These are phyloP conservation scores for Phytopythium litorale DNA, from an alignment of 352 stramenopile genomes.

Conservation along the genomic window DNA sequence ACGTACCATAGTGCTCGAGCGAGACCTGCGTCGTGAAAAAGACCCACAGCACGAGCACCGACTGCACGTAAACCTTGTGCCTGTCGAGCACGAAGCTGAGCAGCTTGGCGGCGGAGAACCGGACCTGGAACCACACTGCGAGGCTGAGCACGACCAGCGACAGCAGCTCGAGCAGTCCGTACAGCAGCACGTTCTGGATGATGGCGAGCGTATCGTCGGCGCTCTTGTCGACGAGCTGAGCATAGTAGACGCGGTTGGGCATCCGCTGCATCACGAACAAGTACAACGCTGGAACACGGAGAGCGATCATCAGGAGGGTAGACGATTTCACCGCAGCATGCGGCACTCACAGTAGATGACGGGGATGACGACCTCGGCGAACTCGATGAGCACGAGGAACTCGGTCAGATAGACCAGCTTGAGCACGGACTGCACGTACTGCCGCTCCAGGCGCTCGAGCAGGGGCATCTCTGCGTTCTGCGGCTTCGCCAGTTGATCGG, in stretches of 20 bases:
- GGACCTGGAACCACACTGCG: not conserved
- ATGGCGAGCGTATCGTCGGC: not conserved
- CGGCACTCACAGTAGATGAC: conserved; percentile 1
- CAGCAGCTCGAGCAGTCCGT: not conserved
- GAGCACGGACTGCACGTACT: conserved; percentile 17
- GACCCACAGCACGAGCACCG: conserved; percentile 19
- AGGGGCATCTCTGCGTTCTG: not conserved
- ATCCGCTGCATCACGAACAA: conserved; percentile 17
- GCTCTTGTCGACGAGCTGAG: conserved; percentile 14
- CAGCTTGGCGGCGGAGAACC: not conserved
- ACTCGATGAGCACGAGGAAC: conserved; percentile 31
- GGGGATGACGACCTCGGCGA: conserved; percentile 18
- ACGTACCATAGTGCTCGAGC: conserved; percentile 21
- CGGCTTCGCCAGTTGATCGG: not conserved
- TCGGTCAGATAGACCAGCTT: conserved; percentile 26
- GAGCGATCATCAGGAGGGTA: not conserved
- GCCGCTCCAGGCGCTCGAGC: conserved; percentile 5
- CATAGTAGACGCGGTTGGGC: conserved; percentile 26
- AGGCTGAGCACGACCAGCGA: not conserved
- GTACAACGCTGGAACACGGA: conserved; percentile 11
- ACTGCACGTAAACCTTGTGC: conserved; percentile 12
- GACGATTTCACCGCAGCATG: not conserved
- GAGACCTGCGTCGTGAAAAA: conserved; percentile 19
- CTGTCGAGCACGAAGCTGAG: conserved; percentile 14
- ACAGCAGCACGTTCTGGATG: not conserved